Evolutionary conservation across 148 eudicot genomes (phyloP), one percentile per base, ranked within the genome.

Genomic region (Cornus controversa): DNA sequence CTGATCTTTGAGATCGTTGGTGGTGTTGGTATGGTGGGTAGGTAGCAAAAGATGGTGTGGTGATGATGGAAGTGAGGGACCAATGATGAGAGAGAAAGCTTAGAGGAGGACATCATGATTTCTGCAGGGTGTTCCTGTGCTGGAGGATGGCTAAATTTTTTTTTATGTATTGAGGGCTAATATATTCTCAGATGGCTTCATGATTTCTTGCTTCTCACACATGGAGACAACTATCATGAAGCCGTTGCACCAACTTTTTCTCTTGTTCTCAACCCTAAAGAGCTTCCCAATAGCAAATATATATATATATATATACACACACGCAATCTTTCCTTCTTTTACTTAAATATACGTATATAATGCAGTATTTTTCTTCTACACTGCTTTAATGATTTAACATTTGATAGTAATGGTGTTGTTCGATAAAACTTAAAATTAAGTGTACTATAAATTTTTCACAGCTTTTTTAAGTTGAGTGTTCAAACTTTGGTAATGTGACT

Each of bases 81-180:
- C 78, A 78, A 84, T 84, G 86, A 84, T 84, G 86, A 75, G 28
- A 27, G 79, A 72, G 47, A 77, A 54, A 47, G 81, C 58, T 70
- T 78, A 50, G 78, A 77, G 71, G 78, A 80, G 71, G 78, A 80
- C 86, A 83, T 78, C 78, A 83, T 83, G 57, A 80, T 77, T 76
- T 63, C 71, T 72, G 26, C 70, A 50, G 27, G 78, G 71, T 66
- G 63, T 66, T 75, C 66, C 24, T 71, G 54, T 75, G 34, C 4
- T 75, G 71, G 45, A 45, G n/a, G 6, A 66, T 71, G 71, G 25
- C 37, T 66, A 66, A 45, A 66, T 28, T 26, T 75, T 28, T 26
- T 75, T 31, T 31, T 25, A 75, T 18, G 36, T 50, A 66, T 14
- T 5, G 23, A 11, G 69, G 40, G 71, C 78, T 75, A 42, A 45